phyloP scores from a whole-genome alignment of 345 rosid genomes.

The Diplotaxis tenuifolia region DNA sequence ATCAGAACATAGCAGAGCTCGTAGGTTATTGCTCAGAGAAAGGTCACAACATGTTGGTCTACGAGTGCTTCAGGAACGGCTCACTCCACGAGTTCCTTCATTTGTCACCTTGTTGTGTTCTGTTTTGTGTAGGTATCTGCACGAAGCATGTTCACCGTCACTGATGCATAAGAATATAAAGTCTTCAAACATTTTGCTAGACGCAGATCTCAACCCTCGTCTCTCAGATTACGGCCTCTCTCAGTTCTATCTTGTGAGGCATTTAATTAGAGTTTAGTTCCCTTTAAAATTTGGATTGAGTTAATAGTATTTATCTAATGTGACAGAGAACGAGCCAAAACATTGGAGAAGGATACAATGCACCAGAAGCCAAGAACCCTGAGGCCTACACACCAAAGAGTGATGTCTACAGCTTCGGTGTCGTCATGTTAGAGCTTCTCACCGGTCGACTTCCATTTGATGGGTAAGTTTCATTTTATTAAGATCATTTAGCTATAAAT shows the following conservation, averaged over 20 bases:
- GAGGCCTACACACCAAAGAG: constrained; percentile 76
- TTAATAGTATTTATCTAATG: not conserved
- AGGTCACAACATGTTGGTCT: constrained; percentile 74
- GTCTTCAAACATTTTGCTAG: constrained; percentile 85
- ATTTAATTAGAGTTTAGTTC: not conserved
- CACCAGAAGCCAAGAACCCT: constrained; percentile 77
- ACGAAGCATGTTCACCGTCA: constrained; percentile 82
- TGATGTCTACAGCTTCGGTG: constrained; percentile 89
- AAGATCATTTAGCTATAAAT: not conserved
- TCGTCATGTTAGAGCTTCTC: constrained; percentile 87
- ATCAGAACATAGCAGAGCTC: constrained; percentile 79
- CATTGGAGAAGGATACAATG: constrained; percentile 71
- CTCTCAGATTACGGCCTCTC: constrained; percentile 80
- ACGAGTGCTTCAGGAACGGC: constrained; percentile 79
- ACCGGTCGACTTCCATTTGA: constrained; percentile 85
- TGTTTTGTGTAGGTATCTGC: constrained; percentile 66
- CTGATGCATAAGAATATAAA: constrained; percentile 87
- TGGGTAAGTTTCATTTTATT: constrained; percentile 42
- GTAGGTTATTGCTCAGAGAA: constrained; percentile 78
- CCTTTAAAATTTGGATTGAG: not conserved
- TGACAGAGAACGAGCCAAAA: constrained; percentile 80
- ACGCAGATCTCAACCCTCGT: constrained; percentile 82
- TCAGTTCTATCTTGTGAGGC: constrained; percentile 57
- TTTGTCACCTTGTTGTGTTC: constrained; percentile 58
- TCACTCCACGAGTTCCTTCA: constrained; percentile 89